These are phyloP conservation scores for Naganishia cerealis DNA, from an alignment of 1,284 basidiomycete genomes.

Conservation along the genomic window DNA sequence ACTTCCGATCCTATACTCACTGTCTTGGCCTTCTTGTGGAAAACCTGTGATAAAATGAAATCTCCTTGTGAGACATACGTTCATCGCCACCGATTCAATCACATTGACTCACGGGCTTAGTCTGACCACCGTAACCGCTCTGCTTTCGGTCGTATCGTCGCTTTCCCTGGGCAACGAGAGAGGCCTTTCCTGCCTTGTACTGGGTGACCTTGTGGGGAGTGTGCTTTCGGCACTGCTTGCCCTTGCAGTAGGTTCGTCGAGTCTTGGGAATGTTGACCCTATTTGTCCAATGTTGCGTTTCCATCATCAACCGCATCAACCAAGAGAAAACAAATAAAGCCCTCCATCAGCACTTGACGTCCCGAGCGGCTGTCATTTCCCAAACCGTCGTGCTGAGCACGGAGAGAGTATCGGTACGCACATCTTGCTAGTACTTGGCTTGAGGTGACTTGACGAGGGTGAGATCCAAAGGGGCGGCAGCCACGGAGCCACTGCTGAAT, in stretches of 20 bases:
- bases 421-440: conserved; percentile 32
- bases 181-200: conserved; percentile 99
- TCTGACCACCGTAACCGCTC: conserved; percentile 99
- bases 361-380: neutral
- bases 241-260: conserved; percentile 76
- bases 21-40: conserved; percentile 38
- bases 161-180: conserved; percentile 96
- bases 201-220: conserved; percentile 94
- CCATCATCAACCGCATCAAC: neutral
- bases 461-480: neutral
- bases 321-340: conserved; percentile 5
- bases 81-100: neutral
- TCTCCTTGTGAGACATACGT: neutral
- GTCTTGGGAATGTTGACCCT: conserved; percentile 45
- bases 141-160: conserved; percentile 98
- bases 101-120: conserved; percentile 71
- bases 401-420: conserved; percentile 10
- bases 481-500: neutral
- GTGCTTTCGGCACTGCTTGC: conserved; percentile 97
- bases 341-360: conserved; percentile 14
- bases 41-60: conserved; percentile 65
- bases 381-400: neutral
- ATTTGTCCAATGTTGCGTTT: conserved; percentile 18
- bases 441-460: conserved; percentile 28
- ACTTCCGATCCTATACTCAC: conserved; percentile 18